phyloP scores from a whole-genome alignment of 2,329 filamentous ascomycete species.

The Cordyceps fumosorosea region DNA sequence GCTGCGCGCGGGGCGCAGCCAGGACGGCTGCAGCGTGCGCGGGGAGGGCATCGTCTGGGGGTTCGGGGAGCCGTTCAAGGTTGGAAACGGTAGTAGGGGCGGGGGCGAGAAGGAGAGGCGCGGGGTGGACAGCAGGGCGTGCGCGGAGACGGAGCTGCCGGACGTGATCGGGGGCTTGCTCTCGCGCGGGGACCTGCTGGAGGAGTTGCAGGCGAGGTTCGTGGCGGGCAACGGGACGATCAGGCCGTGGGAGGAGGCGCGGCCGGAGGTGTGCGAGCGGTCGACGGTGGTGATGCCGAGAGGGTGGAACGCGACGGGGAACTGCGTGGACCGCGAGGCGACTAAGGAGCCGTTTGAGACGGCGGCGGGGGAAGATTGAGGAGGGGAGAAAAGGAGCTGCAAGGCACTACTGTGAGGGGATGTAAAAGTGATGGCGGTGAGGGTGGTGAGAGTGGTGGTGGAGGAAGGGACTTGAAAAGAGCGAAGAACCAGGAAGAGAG shows the following conservation, averaged over 20 bases:
- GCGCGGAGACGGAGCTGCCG: conserved; percentile 24
- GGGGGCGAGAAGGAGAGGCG: too few species aligned
- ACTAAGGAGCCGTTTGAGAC: too few species aligned
- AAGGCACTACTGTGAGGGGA: too few species aligned
- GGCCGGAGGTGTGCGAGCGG: not conserved
- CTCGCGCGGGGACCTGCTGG: conserved; percentile 20
- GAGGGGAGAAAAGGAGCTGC: too few species aligned
- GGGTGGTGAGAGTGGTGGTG: too few species aligned
- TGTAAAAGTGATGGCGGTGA: too few species aligned
- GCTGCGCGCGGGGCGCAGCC: conserved; percentile 42
- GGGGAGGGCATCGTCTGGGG: too few species aligned
- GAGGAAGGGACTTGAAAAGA: too few species aligned
- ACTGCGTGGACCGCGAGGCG: too few species aligned
- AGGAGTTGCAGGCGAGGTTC: conserved; percentile 19
- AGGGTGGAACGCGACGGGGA: not conserved
- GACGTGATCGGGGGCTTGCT: conserved; percentile 24
- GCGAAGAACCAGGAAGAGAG: too few species aligned
- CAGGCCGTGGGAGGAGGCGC: conserved; percentile 1
- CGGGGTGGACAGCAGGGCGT: conserved; percentile 16
- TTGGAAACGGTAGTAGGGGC: too few species aligned
- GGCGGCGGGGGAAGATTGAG: too few species aligned
- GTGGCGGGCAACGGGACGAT: not conserved
- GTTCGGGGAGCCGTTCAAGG: conserved; percentile 17
- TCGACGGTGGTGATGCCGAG: not conserved
- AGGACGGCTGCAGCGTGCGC: conserved; percentile 43